A percentile compares a stretch with the other conserved stretches of the same genome.
Conservation (phyloP, 306 rosid genomes). For the Malus sylvestris region DNA sequence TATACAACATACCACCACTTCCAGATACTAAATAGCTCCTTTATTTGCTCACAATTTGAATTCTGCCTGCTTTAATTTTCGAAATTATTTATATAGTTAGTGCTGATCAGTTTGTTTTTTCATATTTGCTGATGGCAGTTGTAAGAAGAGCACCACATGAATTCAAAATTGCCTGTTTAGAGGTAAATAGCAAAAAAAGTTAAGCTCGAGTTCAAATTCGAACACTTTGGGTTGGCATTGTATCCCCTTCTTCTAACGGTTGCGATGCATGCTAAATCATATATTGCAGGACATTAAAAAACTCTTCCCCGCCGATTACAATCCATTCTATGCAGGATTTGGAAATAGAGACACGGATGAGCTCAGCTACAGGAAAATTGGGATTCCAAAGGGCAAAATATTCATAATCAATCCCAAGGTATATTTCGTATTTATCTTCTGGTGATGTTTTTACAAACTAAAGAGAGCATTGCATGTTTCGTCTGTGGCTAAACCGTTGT, state of each 20-base stretch:
- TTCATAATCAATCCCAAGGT: constrained; percentile 98
- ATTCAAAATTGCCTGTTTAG: constrained; percentile 95
- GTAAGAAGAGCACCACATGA: constrained; percentile 99
- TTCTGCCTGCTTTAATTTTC: background rate
- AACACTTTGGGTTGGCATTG: constrained; percentile 3
- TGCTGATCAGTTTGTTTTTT: constrained; percentile 23
- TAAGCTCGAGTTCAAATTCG: background rate
- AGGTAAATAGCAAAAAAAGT: constrained; percentile 43
- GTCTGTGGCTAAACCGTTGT: background rate
- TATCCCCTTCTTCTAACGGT: background rate
- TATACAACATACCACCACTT: background rate
- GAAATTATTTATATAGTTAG: background rate
- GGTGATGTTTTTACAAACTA: background rate
- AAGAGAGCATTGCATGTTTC: background rate
- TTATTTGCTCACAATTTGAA: background rate
- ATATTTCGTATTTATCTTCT: background rate
- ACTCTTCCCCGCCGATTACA: constrained; percentile 88
- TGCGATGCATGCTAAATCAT: background rate
- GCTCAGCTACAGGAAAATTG: constrained; percentile 87
- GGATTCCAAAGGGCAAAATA: constrained; percentile 95
- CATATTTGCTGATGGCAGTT: constrained; percentile 40
- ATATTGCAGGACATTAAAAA: constrained; percentile 69
- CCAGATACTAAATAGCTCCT: background rate
- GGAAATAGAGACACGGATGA: constrained; percentile 98
- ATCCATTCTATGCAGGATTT: constrained; percentile 94